phyloP scores from a whole-genome alignment of 495 filamentous ascomycete species.

The Xylaria acuta region DNA sequence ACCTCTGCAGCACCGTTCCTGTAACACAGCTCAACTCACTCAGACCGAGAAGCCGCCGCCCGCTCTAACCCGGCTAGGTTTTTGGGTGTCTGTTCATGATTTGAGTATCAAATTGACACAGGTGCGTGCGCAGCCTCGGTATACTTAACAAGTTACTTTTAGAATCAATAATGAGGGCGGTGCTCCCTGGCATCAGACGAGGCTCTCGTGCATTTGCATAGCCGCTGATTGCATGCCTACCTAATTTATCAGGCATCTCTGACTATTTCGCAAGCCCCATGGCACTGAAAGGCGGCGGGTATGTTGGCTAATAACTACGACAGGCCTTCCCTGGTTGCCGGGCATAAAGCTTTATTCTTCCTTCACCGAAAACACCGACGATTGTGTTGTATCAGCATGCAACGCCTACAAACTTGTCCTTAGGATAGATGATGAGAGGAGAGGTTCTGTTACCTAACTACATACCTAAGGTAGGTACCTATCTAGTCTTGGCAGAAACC shows the following conservation, averaged over 20 bases:
- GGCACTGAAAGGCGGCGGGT: neutral
- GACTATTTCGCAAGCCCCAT: neutral
- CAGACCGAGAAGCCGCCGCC: constrained; percentile 15
- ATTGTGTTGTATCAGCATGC: neutral
- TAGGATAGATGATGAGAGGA: neutral
- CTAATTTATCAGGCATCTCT: neutral
- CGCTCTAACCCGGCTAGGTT: neutral
- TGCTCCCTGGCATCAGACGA: constrained; percentile 6
- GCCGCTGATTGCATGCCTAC: constrained; percentile 9
- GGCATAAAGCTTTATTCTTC: neutral
- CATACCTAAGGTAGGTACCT: no score
- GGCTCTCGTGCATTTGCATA: constrained; percentile 22
- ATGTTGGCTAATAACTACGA: neutral
- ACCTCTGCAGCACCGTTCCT: neutral
- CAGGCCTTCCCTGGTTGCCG: neutral
- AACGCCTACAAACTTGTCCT: neutral
- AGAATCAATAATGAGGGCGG: neutral
- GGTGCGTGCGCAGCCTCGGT: neutral
- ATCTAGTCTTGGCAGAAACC: neutral
- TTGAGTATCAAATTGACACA: neutral
- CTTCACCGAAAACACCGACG: constrained; percentile 15
- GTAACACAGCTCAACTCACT: neutral
- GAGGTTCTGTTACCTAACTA: neutral
- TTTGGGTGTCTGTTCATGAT: neutral
- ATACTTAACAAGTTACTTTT: neutral